phyloP scores from a whole-genome alignment of 805 yeast species.

The Candida coleopterorum region DNA sequence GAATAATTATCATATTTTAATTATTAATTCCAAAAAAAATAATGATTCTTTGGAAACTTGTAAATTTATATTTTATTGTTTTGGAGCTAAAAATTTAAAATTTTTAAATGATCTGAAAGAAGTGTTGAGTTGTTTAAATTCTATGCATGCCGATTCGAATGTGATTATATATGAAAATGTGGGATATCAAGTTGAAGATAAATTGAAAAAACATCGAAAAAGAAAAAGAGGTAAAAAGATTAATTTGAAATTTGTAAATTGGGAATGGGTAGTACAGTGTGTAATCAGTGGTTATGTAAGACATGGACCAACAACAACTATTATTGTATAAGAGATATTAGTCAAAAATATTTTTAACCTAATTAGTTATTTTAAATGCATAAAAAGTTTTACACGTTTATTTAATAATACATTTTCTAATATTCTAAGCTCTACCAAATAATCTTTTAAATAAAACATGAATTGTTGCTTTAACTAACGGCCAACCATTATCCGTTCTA shows the following conservation, averaged over 20 bases:
- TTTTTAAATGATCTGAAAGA: constrained; percentile 8
- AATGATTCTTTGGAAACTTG: constrained; percentile 28
- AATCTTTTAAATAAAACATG: constrained; percentile 22
- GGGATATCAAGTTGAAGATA: constrained; percentile 7
- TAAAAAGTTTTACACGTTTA: no score
- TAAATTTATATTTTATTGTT: constrained; percentile 41
- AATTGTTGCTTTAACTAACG: constrained; percentile 53
- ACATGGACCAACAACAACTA: constrained; percentile 15
- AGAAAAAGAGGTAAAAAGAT: neutral
- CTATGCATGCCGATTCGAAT: constrained; percentile 6
- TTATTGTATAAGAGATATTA: constrained; percentile 4
- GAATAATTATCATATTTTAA: constrained; percentile 25
- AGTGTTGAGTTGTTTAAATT: constrained; percentile 1
- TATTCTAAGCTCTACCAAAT: constrained; percentile 11
- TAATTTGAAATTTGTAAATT: constrained; percentile 33
- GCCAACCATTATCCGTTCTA: constrained; percentile 76
- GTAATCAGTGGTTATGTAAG: constrained; percentile 39
- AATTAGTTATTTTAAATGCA: neutral
- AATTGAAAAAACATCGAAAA: neutral
- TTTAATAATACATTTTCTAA: no score
- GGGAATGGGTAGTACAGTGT: constrained; percentile 71
- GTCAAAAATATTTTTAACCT: no score
- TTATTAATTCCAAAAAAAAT: constrained; percentile 19
- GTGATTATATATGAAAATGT: constrained; percentile 26
- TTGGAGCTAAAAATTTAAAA: constrained; percentile 35